Evolutionary conservation across 1,284 basidiomycete species (phyloP), one percentile per base, ranked within the genome.

Genomic region (Anthracocystis panici-leucophaei): DNA sequence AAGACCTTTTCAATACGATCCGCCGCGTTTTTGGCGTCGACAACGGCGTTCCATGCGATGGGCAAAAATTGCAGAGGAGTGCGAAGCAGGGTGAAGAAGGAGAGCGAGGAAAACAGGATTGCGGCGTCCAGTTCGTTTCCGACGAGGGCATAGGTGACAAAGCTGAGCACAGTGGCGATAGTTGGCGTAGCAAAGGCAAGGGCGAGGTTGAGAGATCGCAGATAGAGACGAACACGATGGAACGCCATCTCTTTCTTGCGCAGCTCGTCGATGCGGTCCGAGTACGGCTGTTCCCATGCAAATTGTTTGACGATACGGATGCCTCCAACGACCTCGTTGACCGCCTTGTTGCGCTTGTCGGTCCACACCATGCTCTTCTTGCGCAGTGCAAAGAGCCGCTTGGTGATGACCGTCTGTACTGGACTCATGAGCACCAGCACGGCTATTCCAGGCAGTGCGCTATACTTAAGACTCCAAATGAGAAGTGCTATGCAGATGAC

Each of bases 21-120:
- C 16, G 56, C 35, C 35, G 67, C 60, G 20, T 65, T 60, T 35
- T 63, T 84, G 1, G 93, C 93, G 75, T 95, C 94, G 6, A 92
- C 90, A 51, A 91, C 90, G 14, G 93, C 86, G 65, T 90, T 91
- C 53, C 94, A 88, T 0, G 92, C 89, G 81, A 93, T 87, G 5
- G 93, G 93, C 90, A 85, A 79, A 79, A 55, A 68, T 58, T 68
- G 86, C 83, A 81, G 86, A 5, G 78, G 79, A 50, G 84, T 85
- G 14, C 81, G 77, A 53, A 85, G 65, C 10, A 75, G 57, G 0
- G 75, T 75, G 88, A 93, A 92, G 65, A 91, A 88, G 68, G 92
- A 90, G 14, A 94, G 85, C 12, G 90, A 90, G 18, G 89, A 89
- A 85, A 94, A 94, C 68, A 93, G 91, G 75, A 89, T 88, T 2